Conservation (phyloP, 495 filamentous ascomycete species). For the Polyplosphaeria fusca region DNA sequence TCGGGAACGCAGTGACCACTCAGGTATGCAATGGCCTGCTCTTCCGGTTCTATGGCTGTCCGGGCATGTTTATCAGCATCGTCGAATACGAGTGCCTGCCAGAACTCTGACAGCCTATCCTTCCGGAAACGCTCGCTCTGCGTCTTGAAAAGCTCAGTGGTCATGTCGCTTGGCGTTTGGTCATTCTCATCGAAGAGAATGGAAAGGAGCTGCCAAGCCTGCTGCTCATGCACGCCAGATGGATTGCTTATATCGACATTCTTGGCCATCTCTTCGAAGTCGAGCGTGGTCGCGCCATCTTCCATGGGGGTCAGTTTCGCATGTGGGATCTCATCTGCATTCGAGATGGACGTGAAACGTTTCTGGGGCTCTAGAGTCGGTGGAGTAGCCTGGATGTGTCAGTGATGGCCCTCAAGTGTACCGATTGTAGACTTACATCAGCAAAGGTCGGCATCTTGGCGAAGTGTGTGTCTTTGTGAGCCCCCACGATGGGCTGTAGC, state of each 20-base stretch:
- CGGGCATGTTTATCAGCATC: conserved; percentile 52
- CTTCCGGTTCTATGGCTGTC: conserved; percentile 60
- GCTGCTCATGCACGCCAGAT: conserved; percentile 52
- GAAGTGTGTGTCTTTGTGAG: conserved; percentile 52
- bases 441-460: conserved; percentile 46
- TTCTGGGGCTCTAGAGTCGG: conserved; percentile 46
- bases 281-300: conserved; percentile 28
- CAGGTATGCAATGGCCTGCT: conserved; percentile 77
- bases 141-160: conserved; percentile 47
- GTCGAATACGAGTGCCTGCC: conserved; percentile 59
- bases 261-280: conserved; percentile 42
- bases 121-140: conserved; percentile 50
- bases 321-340: too few relatives aligned
- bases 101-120: conserved; percentile 58
- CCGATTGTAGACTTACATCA: conserved; percentile 41
- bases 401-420: conserved; percentile 18
- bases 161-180: conserved; percentile 51
- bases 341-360: conserved; percentile 39
- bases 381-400: conserved; percentile 36
- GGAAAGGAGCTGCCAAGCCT: conserved; percentile 73
- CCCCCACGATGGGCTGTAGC: conserved; percentile 43
- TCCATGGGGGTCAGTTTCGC: too few relatives aligned
- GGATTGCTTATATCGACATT: conserved; percentile 31
- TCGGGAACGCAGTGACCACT: conserved; percentile 72
- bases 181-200: conserved; percentile 76